phyloP scores from a whole-genome alignment of 75 land plant species.

The Picea sitchensis region DNA sequence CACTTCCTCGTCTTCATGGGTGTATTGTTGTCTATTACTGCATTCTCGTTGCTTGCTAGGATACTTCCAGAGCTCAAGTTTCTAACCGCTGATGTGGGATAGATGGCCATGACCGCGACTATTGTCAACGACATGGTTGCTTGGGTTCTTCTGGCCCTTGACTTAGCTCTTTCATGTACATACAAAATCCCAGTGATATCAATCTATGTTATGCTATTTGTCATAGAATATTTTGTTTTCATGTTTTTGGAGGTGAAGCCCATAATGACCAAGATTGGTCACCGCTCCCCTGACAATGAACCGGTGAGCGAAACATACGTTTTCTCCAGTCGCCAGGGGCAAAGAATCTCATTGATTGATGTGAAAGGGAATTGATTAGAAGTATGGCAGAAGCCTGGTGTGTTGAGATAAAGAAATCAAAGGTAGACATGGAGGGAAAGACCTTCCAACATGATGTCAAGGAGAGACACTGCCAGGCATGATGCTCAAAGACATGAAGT shows the following conservation, averaged over 20 bases:
- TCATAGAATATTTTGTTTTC: conserved; percentile 39
- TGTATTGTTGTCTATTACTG: conserved; percentile 37
- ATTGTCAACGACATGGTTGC: conserved; percentile 26
- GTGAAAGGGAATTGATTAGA: no score
- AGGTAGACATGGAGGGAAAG: no score
- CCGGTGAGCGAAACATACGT: conserved; percentile 63
- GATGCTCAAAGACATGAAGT: no score
- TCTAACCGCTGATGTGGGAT: conserved; percentile 81
- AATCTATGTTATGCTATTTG: conserved; percentile 62
- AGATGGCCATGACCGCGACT: conserved; percentile 87
- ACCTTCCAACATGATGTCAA: no score
- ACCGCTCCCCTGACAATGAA: conserved; percentile 46
- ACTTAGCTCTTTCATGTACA: conserved; percentile 66
- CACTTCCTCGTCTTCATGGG: conserved; percentile 86
- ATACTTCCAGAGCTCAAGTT: conserved; percentile 85
- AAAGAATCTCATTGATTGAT: no score
- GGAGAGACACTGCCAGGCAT: no score
- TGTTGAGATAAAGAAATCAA: no score
- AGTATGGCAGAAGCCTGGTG: no score
- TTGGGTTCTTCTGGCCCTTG: conserved; percentile 14
- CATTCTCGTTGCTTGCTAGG: conserved; percentile 70
- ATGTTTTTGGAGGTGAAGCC: conserved; percentile 34
- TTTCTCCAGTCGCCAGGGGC: background rate
- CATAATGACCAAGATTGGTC: conserved; percentile 15
- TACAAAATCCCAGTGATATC: conserved; percentile 45